Evolutionary conservation across 1,284 basidiomycete genomes (phyloP).

Genomic region (Cryptococcus sp.): DNA sequence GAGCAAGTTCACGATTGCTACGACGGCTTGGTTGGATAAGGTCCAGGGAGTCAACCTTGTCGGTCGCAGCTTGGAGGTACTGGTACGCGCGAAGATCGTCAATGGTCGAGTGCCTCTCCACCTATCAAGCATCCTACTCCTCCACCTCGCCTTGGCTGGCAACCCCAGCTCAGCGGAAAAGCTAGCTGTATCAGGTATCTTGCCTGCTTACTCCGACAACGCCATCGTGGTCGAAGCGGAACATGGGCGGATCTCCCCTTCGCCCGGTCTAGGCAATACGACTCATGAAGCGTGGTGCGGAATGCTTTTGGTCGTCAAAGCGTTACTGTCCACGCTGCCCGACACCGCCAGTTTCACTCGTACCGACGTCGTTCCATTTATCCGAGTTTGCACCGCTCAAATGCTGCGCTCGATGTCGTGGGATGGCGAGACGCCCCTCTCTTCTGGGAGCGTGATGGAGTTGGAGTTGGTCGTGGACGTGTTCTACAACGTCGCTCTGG

Average conservation of each 20-base stretch:
- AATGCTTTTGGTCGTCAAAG: conserved; percentile 78
- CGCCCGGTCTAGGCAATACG: conserved; percentile 59
- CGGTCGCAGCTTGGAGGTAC: conserved; percentile 71
- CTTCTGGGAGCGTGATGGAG: conserved; percentile 73
- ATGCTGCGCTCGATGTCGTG: conserved; percentile 73
- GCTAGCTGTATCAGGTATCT: conserved; percentile 77
- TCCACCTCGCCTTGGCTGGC: conserved; percentile 83
- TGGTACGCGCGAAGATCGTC: conserved; percentile 58
- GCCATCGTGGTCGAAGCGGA: conserved; percentile 73
- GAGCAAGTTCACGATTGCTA: conserved; percentile 17
- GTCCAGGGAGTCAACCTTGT: conserved; percentile 83
- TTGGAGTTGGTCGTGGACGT: conserved; percentile 74
- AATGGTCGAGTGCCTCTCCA: conserved; percentile 54
- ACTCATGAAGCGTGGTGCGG: conserved; percentile 75
- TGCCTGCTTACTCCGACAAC: conserved; percentile 81
- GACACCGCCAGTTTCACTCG: conserved; percentile 74
- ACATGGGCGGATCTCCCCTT: conserved; percentile 70
- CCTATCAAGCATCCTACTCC: conserved; percentile 76
- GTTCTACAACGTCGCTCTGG: conserved; percentile 65
- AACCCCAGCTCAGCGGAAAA: conserved; percentile 76
- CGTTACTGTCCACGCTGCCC: conserved; percentile 61
- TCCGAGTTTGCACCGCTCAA: conserved; percentile 81
- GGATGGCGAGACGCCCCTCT: conserved; percentile 73
- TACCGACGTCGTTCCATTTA: conserved; percentile 78
- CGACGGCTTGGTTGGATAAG: conserved; percentile 67